Conservation (phyloP, 371 early-diverging fungal species). For the Syncephalastrum racemosum region DNA sequence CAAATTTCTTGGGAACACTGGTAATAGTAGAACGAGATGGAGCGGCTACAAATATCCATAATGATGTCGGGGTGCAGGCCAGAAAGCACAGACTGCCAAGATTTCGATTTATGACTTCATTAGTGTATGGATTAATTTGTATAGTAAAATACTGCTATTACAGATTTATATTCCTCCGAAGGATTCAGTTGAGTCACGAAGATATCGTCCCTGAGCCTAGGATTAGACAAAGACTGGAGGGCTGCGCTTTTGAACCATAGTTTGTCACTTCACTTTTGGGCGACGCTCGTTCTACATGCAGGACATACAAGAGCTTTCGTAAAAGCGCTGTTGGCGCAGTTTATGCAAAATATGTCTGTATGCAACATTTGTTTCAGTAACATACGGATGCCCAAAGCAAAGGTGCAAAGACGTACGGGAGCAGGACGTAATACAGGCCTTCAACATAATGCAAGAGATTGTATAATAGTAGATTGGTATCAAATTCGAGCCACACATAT, state of each 20-base stretch:
- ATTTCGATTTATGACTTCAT: not conserved
- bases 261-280: conserved; percentile 43
- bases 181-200: conserved; percentile 68
- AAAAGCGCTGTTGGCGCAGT: conserved; percentile 65
- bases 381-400: not conserved
- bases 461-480: conserved; percentile 8
- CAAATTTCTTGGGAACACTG: conserved; percentile 70
- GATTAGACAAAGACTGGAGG: not conserved
- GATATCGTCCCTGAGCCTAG: conserved; percentile 61
- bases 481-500: not conserved
- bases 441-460: not conserved
- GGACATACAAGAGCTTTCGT: conserved; percentile 66
- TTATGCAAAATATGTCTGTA: conserved; percentile 79
- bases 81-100: conserved; percentile 64
- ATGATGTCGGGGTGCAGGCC: conserved; percentile 74
- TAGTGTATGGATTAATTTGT: not conserved
- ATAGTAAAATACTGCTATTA: conserved; percentile 10
- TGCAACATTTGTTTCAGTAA: not conserved
- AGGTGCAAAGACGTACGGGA: conserved; percentile 51
- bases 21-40: conserved; percentile 76
- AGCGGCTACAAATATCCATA: conserved; percentile 75
- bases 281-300: conserved; percentile 68
- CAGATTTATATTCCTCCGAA: conserved; percentile 70
- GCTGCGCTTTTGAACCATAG: not conserved
- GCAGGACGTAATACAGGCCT: conserved; percentile 77